Evolutionary conservation across 31 red algal genomes (phyloP).

Genomic region (Asparagopsis taxiformis): DNA sequence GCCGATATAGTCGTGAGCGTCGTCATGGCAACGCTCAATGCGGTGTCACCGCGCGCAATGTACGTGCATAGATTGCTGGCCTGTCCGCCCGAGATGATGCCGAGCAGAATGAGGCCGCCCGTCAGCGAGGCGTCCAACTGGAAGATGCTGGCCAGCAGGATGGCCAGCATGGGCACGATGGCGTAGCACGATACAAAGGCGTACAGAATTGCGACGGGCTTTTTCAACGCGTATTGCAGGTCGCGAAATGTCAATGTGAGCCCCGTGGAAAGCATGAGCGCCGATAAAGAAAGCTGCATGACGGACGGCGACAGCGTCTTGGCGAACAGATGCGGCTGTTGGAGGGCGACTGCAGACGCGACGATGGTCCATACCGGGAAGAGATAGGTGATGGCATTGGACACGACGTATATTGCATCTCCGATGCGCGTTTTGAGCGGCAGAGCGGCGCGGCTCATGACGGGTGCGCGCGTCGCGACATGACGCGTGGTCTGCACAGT

Average conservation of each 20-base stretch:
- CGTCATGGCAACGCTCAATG: slow-evolving; percentile 89
- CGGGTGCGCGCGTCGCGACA: too few relatives aligned
- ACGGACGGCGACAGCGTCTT: background rate
- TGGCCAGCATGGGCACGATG: slow-evolving; percentile 49
- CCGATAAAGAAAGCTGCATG: slow-evolving; percentile 27
- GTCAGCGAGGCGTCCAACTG: slow-evolving; percentile 18
- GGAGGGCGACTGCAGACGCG: slow-evolving; percentile 11
- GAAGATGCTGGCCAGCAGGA: slow-evolving; percentile 18
- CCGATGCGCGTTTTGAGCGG: too few relatives aligned
- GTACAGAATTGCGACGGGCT: slow-evolving; percentile 21
- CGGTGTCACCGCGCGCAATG: slow-evolving; percentile 84
- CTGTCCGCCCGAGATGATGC: slow-evolving; percentile 89
- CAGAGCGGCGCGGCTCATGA: too few relatives aligned
- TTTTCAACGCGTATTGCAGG: slow-evolving; percentile 23
- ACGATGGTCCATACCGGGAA: slow-evolving; percentile 39
- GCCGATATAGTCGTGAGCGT: slow-evolving; percentile 68
- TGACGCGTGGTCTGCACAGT: too few relatives aligned
- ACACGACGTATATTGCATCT: too few relatives aligned
- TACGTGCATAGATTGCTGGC: slow-evolving; percentile 87
- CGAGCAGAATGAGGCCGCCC: slow-evolving; percentile 77
- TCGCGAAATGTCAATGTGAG: slow-evolving; percentile 53
- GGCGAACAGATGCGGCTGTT: slow-evolving; percentile 3
- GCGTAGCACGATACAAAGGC: slow-evolving; percentile 67
- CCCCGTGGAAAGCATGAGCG: slow-evolving; percentile 75
- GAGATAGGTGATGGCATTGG: too few relatives aligned